Evolutionary conservation across 495 filamentous ascomycete species (phyloP).

Genomic region (Penicillium goetzii): DNA sequence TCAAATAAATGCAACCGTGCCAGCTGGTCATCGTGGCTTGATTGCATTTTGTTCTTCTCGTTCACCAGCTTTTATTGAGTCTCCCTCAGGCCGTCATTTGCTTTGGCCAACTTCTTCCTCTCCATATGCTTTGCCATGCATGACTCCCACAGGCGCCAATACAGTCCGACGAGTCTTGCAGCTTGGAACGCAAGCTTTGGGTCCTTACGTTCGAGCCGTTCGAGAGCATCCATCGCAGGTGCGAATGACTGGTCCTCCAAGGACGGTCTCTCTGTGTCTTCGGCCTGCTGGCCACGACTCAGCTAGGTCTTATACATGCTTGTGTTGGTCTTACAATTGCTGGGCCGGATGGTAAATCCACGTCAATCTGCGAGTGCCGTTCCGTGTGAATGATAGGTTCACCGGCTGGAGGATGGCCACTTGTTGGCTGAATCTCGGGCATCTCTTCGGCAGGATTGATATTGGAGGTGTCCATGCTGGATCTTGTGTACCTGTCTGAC

Average conservation of each 20-base stretch:
- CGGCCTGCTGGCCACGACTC: background rate
- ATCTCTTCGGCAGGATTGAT: background rate
- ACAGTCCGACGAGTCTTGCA: background rate
- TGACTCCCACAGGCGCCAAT: background rate
- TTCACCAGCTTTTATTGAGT: background rate
- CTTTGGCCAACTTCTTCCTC: background rate
- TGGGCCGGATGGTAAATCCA: background rate
- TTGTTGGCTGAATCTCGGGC: background rate
- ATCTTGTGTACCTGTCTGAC: background rate
- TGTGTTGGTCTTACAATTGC: background rate
- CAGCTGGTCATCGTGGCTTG: background rate
- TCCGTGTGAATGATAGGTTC: background rate
- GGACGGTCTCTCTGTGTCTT: background rate
- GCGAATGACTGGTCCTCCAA: background rate
- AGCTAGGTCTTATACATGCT: too few relatives aligned
- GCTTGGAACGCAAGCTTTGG: background rate
- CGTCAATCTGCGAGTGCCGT: background rate
- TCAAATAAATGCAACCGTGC: background rate
- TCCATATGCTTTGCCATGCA: background rate
- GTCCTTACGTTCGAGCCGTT: background rate
- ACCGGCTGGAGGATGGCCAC: background rate
- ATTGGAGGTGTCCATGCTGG: background rate
- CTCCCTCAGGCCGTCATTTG: background rate
- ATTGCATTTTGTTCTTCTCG: background rate
- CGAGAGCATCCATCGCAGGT: background rate